phyloP scores from a whole-genome alignment of 768 basidiomycete genomes.

The Coprinopsis marcescibilis region DNA sequence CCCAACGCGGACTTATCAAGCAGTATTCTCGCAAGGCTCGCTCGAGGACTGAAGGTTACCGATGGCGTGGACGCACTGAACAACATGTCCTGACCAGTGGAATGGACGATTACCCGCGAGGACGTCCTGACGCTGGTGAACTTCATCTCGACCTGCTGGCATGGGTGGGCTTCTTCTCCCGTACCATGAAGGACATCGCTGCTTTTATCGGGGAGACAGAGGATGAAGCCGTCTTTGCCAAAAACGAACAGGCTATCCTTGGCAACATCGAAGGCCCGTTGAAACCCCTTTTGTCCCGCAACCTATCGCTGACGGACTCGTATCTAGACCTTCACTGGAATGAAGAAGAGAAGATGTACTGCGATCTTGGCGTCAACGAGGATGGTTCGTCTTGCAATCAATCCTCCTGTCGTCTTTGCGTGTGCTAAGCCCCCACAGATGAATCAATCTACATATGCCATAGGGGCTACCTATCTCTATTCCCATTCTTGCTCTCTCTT shows the following conservation, averaged over 20 bases:
- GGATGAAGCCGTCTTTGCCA: constrained; percentile 68
- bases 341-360: constrained; percentile 87
- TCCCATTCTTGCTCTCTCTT: constrained; percentile 85
- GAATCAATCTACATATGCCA: constrained; percentile 91
- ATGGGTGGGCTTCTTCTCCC: constrained; percentile 95
- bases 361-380: constrained; percentile 78
- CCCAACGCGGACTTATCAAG: constrained; percentile 90
- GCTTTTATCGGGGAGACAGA: constrained; percentile 83
- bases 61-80: constrained; percentile 88
- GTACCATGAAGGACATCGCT: constrained; percentile 90
- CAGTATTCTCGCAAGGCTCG: constrained; percentile 80
- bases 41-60: constrained; percentile 87
- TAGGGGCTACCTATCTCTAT: constrained; percentile 88
- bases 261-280: constrained; percentile 76
- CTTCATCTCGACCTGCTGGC: constrained; percentile 89
- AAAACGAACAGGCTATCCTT: constrained; percentile 76
- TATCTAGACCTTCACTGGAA: constrained; percentile 85
- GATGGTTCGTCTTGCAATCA: constrained; percentile 66
- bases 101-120: constrained; percentile 95
- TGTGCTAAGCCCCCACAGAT: constrained; percentile 39
- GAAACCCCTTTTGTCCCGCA: background rate
- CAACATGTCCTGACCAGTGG: constrained; percentile 89
- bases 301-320: background rate
- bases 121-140: constrained; percentile 84
- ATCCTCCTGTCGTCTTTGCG: background rate